Evolutionary conservation across 148 eudicot species (phyloP).

Genomic region (Drosera capensis): DNA sequence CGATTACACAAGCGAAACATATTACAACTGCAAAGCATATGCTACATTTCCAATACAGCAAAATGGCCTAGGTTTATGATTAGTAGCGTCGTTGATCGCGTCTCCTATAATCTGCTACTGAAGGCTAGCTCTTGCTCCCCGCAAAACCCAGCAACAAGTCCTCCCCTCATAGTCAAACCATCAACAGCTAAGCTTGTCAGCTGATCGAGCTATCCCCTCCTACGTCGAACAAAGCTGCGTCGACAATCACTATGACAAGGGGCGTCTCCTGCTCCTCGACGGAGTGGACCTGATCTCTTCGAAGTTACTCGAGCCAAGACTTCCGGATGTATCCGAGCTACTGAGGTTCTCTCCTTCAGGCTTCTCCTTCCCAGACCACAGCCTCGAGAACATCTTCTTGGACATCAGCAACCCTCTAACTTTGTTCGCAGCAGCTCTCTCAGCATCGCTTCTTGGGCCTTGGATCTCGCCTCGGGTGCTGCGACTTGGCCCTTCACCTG

Average conservation of each 20-base stretch:
- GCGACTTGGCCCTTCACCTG: slow-evolving; percentile 17
- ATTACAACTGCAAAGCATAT: too few species aligned
- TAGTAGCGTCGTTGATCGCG: too few species aligned
- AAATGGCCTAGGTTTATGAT: too few species aligned
- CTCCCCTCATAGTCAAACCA: too few species aligned
- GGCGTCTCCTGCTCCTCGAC: slow-evolving; percentile 46
- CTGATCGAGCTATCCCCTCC: background rate
- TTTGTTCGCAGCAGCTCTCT: slow-evolving; percentile 26
- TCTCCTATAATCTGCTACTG: too few species aligned
- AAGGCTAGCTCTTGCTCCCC: too few species aligned
- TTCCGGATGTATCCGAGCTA: slow-evolving; percentile 84
- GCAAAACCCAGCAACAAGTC: too few species aligned
- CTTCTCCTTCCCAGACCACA: slow-evolving; percentile 62
- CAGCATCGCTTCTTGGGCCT: slow-evolving; percentile 18
- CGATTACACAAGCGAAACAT: too few species aligned
- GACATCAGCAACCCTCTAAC: slow-evolving; percentile 47
- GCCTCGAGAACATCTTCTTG: slow-evolving; percentile 51
- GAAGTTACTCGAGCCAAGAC: slow-evolving; percentile 57
- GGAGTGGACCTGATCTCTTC: slow-evolving; percentile 61
- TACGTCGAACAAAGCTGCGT: background rate
- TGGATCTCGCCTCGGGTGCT: background rate
- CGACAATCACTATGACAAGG: background rate
- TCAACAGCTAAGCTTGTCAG: background rate
- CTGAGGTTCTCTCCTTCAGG: slow-evolving; percentile 63
- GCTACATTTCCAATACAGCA: too few species aligned